Evolutionary conservation across 805 yeast species (phyloP), one percentile per base, ranked within the genome.

Genomic region (Nakazawaea laoshanensis): DNA sequence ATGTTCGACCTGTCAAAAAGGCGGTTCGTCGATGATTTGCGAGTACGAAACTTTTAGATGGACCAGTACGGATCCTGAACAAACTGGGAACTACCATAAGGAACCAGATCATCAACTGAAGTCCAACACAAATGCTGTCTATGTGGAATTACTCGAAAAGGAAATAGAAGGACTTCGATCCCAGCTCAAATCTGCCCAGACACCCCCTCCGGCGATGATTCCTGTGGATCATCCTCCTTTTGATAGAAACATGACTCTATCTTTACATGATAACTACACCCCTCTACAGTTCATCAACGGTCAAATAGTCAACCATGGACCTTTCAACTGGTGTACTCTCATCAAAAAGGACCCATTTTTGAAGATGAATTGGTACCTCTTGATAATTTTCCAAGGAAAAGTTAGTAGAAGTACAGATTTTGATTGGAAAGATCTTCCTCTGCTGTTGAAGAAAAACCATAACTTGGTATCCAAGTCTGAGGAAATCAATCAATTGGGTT

Each of bases 291-390:
- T 60, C 14, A 57, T 55, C 18, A 60, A 57, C 30, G 54, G 76
- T 4, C 49, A 71, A 27, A 50, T 65, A 20, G 57, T 59, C 38
- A 63, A 65, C 41, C 65, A 61, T 48, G 80, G 78, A 1, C 73
- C 79, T 0, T 57, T 70, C 24, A 49, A 75, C 1, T 66, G 74
- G 66, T 41, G 65, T 3, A 50, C 77, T 0, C 35, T 67, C 14
- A 48, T 73, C 31, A 59, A 61, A 34, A 70, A 61, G 40, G 82
- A 75, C 48, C 55, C 52, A 29, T 54, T 53, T 43, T 25, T 60
- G 36, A 44, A 46, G n/a, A 51, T 59, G 3, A 42, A 60, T 11
- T 59, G 54, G 75, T 23, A 22, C 14, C n/a, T 25, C n/a, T 6
- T 25, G 9, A 5, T 25, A 9, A 13, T 14, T 16, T n/a, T 16